These are phyloP conservation scores for Coemansia sp. DNA, from an alignment of 192 early-diverging fungal species.

Conservation along the genomic window DNA sequence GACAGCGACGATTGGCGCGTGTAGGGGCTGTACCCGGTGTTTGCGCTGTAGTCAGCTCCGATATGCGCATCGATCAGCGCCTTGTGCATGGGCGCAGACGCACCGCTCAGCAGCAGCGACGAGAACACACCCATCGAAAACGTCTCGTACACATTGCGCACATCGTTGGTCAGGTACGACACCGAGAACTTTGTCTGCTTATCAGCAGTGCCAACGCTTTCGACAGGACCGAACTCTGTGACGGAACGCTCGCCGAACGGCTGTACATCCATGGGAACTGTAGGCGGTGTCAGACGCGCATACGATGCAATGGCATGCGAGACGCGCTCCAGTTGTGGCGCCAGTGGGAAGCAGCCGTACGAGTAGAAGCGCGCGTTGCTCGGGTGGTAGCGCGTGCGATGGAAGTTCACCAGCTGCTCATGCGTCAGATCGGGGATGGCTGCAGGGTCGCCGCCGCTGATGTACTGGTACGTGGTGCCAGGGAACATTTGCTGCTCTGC, in stretches of 20 bases:
- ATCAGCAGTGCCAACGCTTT: conserved; percentile 55
- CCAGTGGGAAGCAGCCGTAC: conserved; percentile 83
- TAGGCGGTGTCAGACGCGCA: conserved; percentile 46
- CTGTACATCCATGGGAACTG: conserved; percentile 58
- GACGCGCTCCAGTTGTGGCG: conserved; percentile 71
- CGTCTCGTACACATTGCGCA: conserved; percentile 78
- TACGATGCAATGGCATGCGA: conserved; percentile 63
- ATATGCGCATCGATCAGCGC: conserved; percentile 88
- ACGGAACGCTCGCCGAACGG: conserved; percentile 48
- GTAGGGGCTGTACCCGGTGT: conserved; percentile 84
- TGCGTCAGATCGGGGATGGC: conserved; percentile 87
- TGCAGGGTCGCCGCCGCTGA: conserved; percentile 89
- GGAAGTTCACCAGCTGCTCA: conserved; percentile 78
- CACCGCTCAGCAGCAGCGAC: conserved; percentile 80
- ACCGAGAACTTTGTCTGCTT: conserved; percentile 80
- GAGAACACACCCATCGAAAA: conserved; percentile 81
- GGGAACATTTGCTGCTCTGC: conserved; percentile 83
- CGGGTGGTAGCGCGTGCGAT: conserved; percentile 85
- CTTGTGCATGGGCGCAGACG: conserved; percentile 91
- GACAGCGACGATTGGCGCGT: conserved; percentile 64
- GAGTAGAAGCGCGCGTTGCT: conserved; percentile 90
- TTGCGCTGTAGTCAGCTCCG: conserved; percentile 85
- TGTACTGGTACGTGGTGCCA: conserved; percentile 75
- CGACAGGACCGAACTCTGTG: conserved; percentile 49
- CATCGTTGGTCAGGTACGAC: conserved; percentile 72